Base-by-base conservation (phyloP, 768 basidiomycete species). In the Grammothele lineata region DNA sequence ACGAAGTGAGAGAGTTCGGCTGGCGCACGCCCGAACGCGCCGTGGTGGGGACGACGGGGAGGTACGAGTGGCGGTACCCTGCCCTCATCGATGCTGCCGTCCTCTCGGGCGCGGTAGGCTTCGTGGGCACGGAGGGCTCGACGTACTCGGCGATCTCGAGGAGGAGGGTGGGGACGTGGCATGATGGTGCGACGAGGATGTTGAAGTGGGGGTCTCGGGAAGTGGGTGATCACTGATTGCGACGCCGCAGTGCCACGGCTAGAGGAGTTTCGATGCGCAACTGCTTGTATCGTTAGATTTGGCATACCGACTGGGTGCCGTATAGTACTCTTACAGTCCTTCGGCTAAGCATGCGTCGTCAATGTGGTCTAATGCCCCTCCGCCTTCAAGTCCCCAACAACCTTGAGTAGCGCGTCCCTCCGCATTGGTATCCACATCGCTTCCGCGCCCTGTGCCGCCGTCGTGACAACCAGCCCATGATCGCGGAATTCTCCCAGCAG, bases 401-500 rank as follows among this genome's bases (percentile, higher is more conserved):
- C 40, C 53, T 58, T 60, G 40, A 48, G 11, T 48, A 62, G 43
- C 37, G 59, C 62, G 18, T 92, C 90, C 64, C 83, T 85, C 52
- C 87, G 73, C 57, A 97, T 57, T 2, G 91, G 89, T 56, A 96
- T 89, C 92, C 92, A 96, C 35, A 93, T 67, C 59, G 80, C 73
- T 66, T 91, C 81, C 26, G 59, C 61, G 44, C 75, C 73, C 26
- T 74, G 63, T 50, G 68, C 66, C 56, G 70, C 70, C 8, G 70
- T 33, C 22, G 70, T 67, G 33, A 90, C 71, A n/a, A 97, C 80
- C 60, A 97, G 62, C 2, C 80, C 81, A 55, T 99, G 96, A 64
- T 98, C 96, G 57, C 80, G 77, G 65, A 94, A 98, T 66, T 98
- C 96, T 11, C 83, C 83, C 42, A 98, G 68, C 26, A 95, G 71